Evolutionary conservation across 352 stramenopile species (phyloP), one percentile per base, ranked within the genome.

Genomic region (Pythium phragmitis): DNA sequence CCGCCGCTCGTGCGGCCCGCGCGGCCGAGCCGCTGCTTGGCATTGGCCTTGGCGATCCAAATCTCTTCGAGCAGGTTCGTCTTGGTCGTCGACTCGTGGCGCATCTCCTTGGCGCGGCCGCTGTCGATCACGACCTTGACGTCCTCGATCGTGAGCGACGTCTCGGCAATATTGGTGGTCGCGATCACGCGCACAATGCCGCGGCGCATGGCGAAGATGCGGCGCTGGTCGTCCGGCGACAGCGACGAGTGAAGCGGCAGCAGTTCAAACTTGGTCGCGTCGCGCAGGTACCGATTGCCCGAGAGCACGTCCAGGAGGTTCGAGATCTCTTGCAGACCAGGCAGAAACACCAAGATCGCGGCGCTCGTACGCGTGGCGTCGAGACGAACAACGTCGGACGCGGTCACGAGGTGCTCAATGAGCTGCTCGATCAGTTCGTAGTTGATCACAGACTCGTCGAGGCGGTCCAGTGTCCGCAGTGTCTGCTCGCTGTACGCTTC

Each of bases 111-210:
- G 23, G 97, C 93, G 51, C 97, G 90, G 6, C 98, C 97, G 33
- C 79, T 91, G 80, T 99, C 98, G 56, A 99, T 94, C 2, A 99
- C 97, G 68, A 91, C 73, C 46, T 85, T 92, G 43, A 97, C 90
- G 67, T 98, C 92, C 26, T 97, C 90, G 56, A 99, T 98, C 3
- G 96, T 99, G 8, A 99, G 63, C 7, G 89, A 98, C 1, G 96
- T 99, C 67, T 99, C 96, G 14, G 96, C 96, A 55, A 99, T 98
- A 68, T 99, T 99, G 7, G 96, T 99, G n/a, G 91, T 84, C 14
- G 98, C 83, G 28, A 99, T 96, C 48, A 99, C 89, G 57, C 98
- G 98, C 69, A 88, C 62, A 59, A 89, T 55, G 39, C 78, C 72
- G 4, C 62, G 46, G 7, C 64, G 51, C 60, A 87, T 82, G 19